Conservation (phyloP, 805 yeast species). For the Maudiozyma serrabonitensis region DNA sequence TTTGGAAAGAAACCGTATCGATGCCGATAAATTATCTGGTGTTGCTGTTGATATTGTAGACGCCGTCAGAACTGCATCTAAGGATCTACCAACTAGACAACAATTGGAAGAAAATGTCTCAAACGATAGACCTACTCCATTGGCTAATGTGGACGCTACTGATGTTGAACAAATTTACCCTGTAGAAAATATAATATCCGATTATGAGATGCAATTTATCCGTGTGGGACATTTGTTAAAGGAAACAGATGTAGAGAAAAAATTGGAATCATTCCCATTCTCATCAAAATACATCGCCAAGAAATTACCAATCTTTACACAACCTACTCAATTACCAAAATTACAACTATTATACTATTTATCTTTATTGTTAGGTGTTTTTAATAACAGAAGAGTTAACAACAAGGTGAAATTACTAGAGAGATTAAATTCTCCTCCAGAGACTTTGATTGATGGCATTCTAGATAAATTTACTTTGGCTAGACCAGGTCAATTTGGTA, state of each 20-base stretch:
- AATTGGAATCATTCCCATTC: slow-evolving; percentile 54
- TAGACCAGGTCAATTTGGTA: slow-evolving; percentile 57
- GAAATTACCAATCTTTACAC: slow-evolving; percentile 34
- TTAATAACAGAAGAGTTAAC: slow-evolving; percentile 56
- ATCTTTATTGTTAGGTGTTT: slow-evolving; percentile 71
- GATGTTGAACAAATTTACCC: slow-evolving; percentile 78
- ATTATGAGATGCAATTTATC: slow-evolving; percentile 50
- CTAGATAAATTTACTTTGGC: slow-evolving; percentile 62
- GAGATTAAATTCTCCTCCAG: slow-evolving; percentile 62
- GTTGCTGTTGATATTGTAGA: slow-evolving; percentile 76
- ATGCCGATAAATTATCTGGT: slow-evolving; percentile 67
- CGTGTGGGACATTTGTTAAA: slow-evolving; percentile 53
- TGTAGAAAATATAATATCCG: slow-evolving; percentile 57
- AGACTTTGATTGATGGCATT: slow-evolving; percentile 58
- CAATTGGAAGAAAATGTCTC: slow-evolving; percentile 49
- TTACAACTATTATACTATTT: slow-evolving; percentile 70
- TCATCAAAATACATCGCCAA: slow-evolving; percentile 46
- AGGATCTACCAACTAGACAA: slow-evolving; percentile 60
- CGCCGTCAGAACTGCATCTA: slow-evolving; percentile 60
- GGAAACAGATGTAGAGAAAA: slow-evolving; percentile 41
- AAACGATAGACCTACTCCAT: slow-evolving; percentile 76
- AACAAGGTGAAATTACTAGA: slow-evolving; percentile 51
- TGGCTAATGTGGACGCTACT: slow-evolving; percentile 67
- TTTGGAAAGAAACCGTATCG: slow-evolving; percentile 74
- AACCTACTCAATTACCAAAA: slow-evolving; percentile 42